Conservation (phyloP, 148 eudicot species). For the Rhododendron henanense region DNA sequence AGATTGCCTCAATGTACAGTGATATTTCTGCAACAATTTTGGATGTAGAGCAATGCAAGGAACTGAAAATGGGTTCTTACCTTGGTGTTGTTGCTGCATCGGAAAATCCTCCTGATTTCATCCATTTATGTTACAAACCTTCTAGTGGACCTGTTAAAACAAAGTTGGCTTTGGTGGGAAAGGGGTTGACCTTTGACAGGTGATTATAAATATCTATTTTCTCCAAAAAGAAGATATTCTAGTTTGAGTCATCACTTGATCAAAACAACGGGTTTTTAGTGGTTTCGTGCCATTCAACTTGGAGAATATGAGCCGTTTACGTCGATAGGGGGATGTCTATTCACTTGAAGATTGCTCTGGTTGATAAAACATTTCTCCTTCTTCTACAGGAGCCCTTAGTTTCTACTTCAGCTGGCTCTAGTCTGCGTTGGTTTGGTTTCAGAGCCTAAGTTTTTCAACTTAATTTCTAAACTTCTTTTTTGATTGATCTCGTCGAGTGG, state of each 20-base stretch:
- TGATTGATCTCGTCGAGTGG: too few species aligned
- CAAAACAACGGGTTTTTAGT: background rate
- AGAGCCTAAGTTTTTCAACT: background rate
- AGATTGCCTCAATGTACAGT: conserved; percentile 66
- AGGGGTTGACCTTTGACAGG: conserved; percentile 98
- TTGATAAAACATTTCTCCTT: background rate
- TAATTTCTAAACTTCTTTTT: background rate
- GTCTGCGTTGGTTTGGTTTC: background rate
- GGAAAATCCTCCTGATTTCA: conserved; percentile 84
- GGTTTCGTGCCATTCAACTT: background rate
- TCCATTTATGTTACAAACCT: conserved; percentile 92
- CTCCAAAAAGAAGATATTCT: background rate
- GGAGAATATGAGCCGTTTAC: background rate
- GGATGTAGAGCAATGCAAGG: conserved; percentile 71
- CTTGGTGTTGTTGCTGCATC: conserved; percentile 96
- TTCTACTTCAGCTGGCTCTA: background rate
- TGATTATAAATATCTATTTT: conserved; percentile 2
- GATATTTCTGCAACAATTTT: conserved; percentile 78
- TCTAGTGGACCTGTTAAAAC: conserved; percentile 57
- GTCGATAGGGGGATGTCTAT: background rate
- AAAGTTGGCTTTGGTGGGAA: conserved; percentile 90
- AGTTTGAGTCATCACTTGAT: background rate
- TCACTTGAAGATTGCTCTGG: background rate
- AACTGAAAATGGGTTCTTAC: conserved; percentile 96
- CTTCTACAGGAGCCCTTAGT: background rate